phyloP scores from a whole-genome alignment of 1,139 yeast species.

The Geotrichum fermentans region DNA sequence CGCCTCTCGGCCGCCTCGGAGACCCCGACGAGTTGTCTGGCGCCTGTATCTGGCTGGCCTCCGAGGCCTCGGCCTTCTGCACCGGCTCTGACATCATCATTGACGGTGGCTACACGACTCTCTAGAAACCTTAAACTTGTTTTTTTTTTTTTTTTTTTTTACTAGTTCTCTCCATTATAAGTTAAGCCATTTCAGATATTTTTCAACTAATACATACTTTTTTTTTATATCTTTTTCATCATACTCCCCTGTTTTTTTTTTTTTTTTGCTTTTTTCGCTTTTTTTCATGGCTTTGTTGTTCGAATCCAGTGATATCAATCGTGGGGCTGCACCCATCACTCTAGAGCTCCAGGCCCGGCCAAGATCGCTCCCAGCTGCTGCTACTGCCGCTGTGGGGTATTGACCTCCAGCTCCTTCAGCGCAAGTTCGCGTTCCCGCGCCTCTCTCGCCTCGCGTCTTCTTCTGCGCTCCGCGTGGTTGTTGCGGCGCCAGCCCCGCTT shows the following conservation, averaged over 20 bases:
- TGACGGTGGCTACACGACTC: conserved; percentile 60
- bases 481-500: background rate
- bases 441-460: background rate
- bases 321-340: background rate
- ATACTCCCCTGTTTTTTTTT: background rate
- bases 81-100: conserved; percentile 63
- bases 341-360: too few species aligned
- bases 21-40: conserved; percentile 64
- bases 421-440: background rate
- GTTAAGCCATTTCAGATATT: too few species aligned
- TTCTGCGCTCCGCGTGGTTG: background rate
- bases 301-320: too few species aligned
- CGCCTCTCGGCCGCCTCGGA: conserved; percentile 68
- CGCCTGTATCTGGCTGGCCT: conserved; percentile 62
- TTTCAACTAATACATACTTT: too few species aligned
- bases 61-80: conserved; percentile 58
- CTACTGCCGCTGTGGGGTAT: too few species aligned
- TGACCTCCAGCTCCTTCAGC: background rate
- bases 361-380: too few species aligned
- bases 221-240: background rate
- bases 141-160: background rate
- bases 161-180: too few species aligned
- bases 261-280: background rate
- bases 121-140: conserved; percentile 24
- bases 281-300: too few species aligned